phyloP scores from a whole-genome alignment of 192 early-diverging fungal genomes.

The Backusella mclennaniae region DNA sequence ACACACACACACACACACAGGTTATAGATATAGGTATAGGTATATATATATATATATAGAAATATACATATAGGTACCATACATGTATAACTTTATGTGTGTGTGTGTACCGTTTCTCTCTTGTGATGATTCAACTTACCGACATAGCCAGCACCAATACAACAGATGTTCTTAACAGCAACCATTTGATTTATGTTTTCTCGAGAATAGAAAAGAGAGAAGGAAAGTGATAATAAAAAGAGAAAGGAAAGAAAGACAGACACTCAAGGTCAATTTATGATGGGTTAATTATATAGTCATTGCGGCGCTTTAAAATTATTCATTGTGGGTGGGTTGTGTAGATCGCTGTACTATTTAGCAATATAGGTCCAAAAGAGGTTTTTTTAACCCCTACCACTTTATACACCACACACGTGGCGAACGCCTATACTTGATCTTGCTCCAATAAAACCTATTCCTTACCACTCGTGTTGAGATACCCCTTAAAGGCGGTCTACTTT shows the following conservation, averaged over 20 bases:
- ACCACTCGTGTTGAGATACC: background rate
- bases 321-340: background rate
- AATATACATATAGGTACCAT: no score
- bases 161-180: slow-evolving; percentile 74
- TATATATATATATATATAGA: no score
- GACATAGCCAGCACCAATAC: slow-evolving; percentile 95
- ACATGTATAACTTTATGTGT: background rate
- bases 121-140: slow-evolving; percentile 53
- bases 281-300: background rate
- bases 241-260: background rate
- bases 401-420: background rate
- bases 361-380: background rate
- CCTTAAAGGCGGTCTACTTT: background rate
- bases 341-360: background rate
- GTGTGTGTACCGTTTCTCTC: background rate
- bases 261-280: background rate
- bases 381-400: background rate
- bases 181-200: slow-evolving; percentile 11
- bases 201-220: background rate
- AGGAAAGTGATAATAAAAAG: background rate
- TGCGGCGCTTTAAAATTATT: background rate
- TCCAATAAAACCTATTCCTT: background rate
- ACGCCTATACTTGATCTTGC: background rate
- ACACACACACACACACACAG: background rate
- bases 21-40: no score